Evolutionary conservation across 306 rosid genomes (phyloP).

Genomic region (Aeschynomene evenia): DNA sequence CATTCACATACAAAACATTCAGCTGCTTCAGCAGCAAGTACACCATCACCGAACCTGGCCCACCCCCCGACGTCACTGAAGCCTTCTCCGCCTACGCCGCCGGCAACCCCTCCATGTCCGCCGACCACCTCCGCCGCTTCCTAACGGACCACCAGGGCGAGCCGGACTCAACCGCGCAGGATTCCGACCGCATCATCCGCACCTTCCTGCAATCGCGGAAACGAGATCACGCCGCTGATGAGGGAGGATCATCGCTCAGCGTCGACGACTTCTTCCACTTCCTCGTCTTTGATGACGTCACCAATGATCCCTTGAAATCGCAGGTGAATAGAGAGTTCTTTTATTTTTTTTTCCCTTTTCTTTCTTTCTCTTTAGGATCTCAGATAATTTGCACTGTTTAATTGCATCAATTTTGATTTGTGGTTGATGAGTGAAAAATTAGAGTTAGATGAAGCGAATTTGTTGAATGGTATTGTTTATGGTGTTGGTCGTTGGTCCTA

Average conservation of each 20-base stretch:
- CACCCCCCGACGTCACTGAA: constrained; percentile 55
- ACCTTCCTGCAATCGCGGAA: constrained; percentile 27
- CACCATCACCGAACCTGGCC: constrained; percentile 44
- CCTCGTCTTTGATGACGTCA: constrained; percentile 46
- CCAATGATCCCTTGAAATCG: constrained; percentile 50
- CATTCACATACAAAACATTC: constrained; percentile 57
- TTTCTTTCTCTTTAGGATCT: not conserved
- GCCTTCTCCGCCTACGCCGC: constrained; percentile 43
- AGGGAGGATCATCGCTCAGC: constrained; percentile 29
- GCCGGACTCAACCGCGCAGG: constrained; percentile 27
- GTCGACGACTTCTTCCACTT: constrained; percentile 59
- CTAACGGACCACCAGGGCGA: constrained; percentile 55
- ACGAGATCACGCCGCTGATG: not conserved
- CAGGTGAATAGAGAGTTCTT: constrained; percentile 39
- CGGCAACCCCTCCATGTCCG: constrained; percentile 43
- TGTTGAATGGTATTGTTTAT: not conserved
- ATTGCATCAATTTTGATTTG: not conserved
- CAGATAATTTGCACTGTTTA: not conserved
- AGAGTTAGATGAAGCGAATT: not conserved
- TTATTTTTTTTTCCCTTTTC: not conserved
- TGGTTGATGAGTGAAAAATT: not conserved
- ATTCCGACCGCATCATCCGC: constrained; percentile 33
- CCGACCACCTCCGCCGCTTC: constrained; percentile 59
- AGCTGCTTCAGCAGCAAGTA: constrained; percentile 58
- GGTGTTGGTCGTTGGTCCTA: not conserved